Base-by-base conservation (phyloP, 306 rosid genomes). In the Hippophae gyantsensis region DNA sequence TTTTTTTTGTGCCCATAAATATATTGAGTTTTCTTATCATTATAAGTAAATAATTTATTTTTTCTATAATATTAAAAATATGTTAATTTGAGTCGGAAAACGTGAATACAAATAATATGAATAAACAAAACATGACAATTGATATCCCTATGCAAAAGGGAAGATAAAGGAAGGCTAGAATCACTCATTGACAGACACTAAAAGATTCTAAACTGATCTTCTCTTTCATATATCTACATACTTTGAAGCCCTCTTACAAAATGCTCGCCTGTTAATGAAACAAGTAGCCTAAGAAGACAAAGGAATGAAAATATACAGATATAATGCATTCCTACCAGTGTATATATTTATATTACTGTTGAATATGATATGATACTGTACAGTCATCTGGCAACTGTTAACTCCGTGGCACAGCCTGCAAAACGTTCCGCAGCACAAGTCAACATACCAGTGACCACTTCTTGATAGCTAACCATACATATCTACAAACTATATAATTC, bases 201-300 rank as follows among this genome's bases (percentile, higher is more conserved):
- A 2, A 2, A 4, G 38, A 32, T 32, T 32, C 38, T 32, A 32
- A 32, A 4, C 38, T 32, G 38, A 32, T 1, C 38, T 57, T 25
- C 43, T 66, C 72, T 27, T 60, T 62, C 72, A 56, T 71, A 52
- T 69, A 75, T 60, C 23, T 48, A 64, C 63, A 53, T 58, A 57
- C 14, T 61, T 40, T 38, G 48, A 58, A 65, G 60, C 66, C 58
- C 61, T 63, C 53, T 13, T 74, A 72, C 79, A 74, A 66, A 68
- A 57, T 54, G 23, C 44, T 44, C 9, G 18, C 53, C 38, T 68
- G 70, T n/a, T 48, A 44, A 62, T 56, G n/a, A 48, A 27, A 69
- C 57, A 56, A 59, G 67, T 48, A 67, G 64, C 63, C 72, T 51
- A 54, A 60, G 14, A 69, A 68, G 63, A 64, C 65, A 57, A 65